These are phyloP conservation scores for Tephrocybe sp. DNA, from an alignment of 768 basidiomycete species.

Conservation along the genomic window DNA sequence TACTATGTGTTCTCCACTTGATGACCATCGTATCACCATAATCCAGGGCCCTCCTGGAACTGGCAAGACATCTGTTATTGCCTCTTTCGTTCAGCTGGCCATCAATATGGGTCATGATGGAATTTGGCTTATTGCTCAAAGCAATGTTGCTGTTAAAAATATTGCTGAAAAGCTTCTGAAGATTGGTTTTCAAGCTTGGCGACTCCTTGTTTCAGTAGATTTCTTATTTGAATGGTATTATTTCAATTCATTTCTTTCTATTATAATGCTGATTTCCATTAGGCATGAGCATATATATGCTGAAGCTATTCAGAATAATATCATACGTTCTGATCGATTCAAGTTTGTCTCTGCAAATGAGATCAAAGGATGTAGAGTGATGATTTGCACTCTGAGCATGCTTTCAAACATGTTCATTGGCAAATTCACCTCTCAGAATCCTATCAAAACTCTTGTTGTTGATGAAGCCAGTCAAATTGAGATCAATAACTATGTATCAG, in stretches of 20 bases:
- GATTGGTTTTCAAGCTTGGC: slow-evolving; percentile 54
- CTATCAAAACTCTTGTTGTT: slow-evolving; percentile 49
- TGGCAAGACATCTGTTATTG: slow-evolving; percentile 74
- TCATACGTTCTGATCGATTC: slow-evolving; percentile 51
- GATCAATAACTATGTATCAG: slow-evolving; percentile 46
- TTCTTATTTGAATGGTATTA: slow-evolving; percentile 65
- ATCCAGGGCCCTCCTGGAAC: slow-evolving; percentile 65
- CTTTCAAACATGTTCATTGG: slow-evolving; percentile 42
- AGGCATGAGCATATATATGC: slow-evolving; percentile 84
- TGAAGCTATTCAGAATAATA: slow-evolving; percentile 37
- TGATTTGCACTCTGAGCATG: slow-evolving; percentile 80
- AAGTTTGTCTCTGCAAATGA: slow-evolving; percentile 13
- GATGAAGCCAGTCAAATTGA: slow-evolving; percentile 73
- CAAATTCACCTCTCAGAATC: slow-evolving; percentile 34
- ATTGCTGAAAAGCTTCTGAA: slow-evolving; percentile 77
- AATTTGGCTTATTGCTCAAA: slow-evolving; percentile 82
- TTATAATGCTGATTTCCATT: slow-evolving; percentile 3
- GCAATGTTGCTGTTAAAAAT: slow-evolving; percentile 87
- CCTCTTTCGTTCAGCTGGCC: slow-evolving; percentile 53
- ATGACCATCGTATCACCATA: slow-evolving; percentile 37
- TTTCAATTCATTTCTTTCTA: not conserved
- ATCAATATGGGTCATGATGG: slow-evolving; percentile 38
- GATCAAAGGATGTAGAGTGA: slow-evolving; percentile 46
- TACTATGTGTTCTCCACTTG: slow-evolving; percentile 39
- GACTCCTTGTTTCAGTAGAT: slow-evolving; percentile 64